These are phyloP conservation scores for Fusarium hostae DNA, from an alignment of 2,329 filamentous ascomycete species.

Conservation along the genomic window DNA sequence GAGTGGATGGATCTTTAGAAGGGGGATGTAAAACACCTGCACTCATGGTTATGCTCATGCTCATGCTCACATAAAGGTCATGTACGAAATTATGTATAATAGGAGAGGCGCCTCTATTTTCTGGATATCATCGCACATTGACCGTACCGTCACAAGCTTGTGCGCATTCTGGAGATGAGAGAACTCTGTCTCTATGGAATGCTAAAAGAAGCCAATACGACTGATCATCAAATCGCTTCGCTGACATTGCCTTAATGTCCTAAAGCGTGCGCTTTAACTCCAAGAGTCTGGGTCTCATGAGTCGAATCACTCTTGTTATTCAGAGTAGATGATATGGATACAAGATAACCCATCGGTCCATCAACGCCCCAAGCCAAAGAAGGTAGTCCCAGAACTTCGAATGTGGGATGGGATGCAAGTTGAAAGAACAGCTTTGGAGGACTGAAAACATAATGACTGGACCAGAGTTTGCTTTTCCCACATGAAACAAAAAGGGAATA, in stretches of 20 bases:
- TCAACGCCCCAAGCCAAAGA: conserved; percentile 10
- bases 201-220: neutral
- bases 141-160: neutral
- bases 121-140: conserved; percentile 6
- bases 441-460: conserved; percentile 12
- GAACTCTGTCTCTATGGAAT: neutral
- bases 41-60: conserved; percentile 7
- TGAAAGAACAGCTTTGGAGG: neutral
- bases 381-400: neutral
- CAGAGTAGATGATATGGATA: conserved; percentile 4
- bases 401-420: neutral
- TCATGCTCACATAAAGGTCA: neutral
- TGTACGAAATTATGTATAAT: conserved; percentile 33
- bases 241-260: neutral
- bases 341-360: conserved; percentile 11
- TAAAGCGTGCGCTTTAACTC: neutral
- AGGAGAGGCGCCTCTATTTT: conserved; percentile 9
- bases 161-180: neutral
- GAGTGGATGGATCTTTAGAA: conserved; percentile 18
- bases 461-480: conserved; percentile 22
- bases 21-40: conserved; percentile 4
- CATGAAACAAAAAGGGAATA: conserved; percentile 1
- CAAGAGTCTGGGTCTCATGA: neutral
- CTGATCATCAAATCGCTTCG: neutral
- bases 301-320: conserved; percentile 11